phyloP scores from a whole-genome alignment of 2,329 filamentous ascomycete genomes.

The Pseudogymnoascus sp. region DNA sequence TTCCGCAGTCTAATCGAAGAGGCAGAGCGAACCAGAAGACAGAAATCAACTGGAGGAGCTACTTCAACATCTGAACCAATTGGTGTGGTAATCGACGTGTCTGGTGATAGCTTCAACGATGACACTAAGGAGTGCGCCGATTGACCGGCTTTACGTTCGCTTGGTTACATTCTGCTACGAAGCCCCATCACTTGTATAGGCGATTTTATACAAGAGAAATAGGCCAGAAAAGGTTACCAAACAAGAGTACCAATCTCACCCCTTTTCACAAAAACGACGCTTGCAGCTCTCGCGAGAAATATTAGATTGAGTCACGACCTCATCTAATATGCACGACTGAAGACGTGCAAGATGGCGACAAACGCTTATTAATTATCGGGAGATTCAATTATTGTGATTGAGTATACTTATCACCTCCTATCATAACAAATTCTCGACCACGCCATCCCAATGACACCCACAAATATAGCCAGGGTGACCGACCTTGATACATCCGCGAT shows the following conservation, averaged over 20 bases:
- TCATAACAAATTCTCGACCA: not conserved
- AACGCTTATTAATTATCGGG: not conserved
- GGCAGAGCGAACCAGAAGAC: conserved; percentile 48
- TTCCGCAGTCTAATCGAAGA: conserved; percentile 75
- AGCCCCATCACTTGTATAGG: not conserved
- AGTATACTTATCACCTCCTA: not conserved
- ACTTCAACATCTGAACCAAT: not conserved
- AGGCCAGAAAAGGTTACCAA: not conserved
- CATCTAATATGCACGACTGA: not conserved
- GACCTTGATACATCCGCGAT: not conserved
- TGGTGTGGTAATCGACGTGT: not conserved
- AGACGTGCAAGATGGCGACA: not conserved
- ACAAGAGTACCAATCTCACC: not conserved
- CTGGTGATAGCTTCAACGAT: not conserved
- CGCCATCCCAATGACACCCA: not conserved
- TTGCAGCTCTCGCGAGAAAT: not conserved
- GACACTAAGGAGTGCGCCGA: not conserved
- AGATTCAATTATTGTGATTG: not conserved
- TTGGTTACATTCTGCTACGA: not conserved
- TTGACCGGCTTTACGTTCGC: not conserved
- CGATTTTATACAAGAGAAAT: not conserved
- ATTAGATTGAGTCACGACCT: not conserved
- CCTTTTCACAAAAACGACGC: not conserved
- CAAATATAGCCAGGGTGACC: not conserved
- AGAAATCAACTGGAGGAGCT: conserved; percentile 27